phyloP scores from a whole-genome alignment of 176 grass and related monocot species.

The Poa pratensis region DNA sequence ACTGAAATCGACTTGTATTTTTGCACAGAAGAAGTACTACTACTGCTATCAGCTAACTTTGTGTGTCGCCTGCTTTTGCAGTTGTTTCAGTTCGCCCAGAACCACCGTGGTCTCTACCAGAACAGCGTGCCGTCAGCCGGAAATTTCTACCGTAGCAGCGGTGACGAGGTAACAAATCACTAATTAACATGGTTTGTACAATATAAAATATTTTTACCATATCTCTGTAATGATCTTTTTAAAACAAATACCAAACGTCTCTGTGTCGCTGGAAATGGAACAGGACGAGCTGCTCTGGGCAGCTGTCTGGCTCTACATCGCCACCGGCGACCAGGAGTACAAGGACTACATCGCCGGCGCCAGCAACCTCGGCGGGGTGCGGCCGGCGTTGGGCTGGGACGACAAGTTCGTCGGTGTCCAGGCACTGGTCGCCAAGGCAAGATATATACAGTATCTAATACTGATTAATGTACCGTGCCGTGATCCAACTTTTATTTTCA shows the following conservation, averaged over 20 bases:
- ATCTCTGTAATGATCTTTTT: not conserved
- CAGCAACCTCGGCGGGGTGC: constrained; percentile 45
- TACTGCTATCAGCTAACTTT: constrained; percentile 9
- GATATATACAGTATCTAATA: not conserved
- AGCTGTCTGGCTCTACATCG: constrained; percentile 65
- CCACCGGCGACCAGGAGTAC: constrained; percentile 59
- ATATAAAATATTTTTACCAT: too few species aligned
- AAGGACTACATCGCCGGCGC: constrained; percentile 37
- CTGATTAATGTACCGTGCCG: not conserved
- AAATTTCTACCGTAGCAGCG: constrained; percentile 65
- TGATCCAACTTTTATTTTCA: too few species aligned
- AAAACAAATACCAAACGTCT: not conserved
- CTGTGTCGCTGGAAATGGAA: not conserved
- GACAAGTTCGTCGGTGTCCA: constrained; percentile 81
- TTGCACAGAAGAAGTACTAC: not conserved
- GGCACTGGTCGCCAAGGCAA: constrained; percentile 71
- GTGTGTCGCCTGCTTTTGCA: constrained; percentile 27
- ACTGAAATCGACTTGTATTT: not conserved
- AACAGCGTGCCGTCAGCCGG: constrained; percentile 54
- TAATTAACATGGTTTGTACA: too few species aligned
- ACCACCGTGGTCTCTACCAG: constrained; percentile 65
- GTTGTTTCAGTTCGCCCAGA: constrained; percentile 72
- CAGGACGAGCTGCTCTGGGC: constrained; percentile 90
- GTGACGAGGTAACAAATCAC: constrained; percentile 47
- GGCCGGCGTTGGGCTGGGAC: constrained; percentile 55